Evolutionary conservation across 352 stramenopile genomes (phyloP), one percentile per base, ranked within the genome.

Genomic region (Pythium graminicola): DNA sequence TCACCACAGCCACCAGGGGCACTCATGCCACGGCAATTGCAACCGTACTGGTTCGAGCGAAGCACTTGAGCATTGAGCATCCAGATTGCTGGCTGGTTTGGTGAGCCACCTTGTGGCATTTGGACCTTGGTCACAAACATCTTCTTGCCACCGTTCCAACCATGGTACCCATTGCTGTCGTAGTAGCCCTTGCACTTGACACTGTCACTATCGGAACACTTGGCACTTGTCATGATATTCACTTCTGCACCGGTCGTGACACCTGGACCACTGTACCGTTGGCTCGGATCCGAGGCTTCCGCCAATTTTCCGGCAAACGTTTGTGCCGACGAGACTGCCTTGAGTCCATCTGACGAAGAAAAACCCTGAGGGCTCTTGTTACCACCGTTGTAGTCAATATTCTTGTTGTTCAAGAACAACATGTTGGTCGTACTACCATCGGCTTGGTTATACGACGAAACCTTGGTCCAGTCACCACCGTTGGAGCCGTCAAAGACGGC

Each of bases 361-460:
- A 70, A 81, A 4, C 72, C 66, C 54, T 89, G 78, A 0, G 78
- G 78, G 8, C 74, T 68, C 45, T 73, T 69, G 11, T 41, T 4
- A 27, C 54, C 52, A n/a, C 51, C 38, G 4, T 57, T 64, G 51
- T 81, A 88, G 57, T 86, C 78, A 9, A 85, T 59, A 60, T 86
- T 86, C 66, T 70, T 72, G 66, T 89, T 89, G 72, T 83, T 83
- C 70, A 89, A 70, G 57, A 89, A 89, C 11, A 80, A 54, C 14
- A 89, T 46, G 62, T 89, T 89, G 4, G 70, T 65, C 1, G 60
- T 64, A 6, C 50, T 54, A 23, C 60, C 57, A 27, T 23, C 24
- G 11, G 60, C 38, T 16, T 67, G 55, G 1, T 47, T 69, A 65
- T 82, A 89, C 14, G 54, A 85, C 13, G 78, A 89, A 9, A 81